Conservation (phyloP, 495 filamentous ascomycete genomes). For the Penicillium salamii region DNA sequence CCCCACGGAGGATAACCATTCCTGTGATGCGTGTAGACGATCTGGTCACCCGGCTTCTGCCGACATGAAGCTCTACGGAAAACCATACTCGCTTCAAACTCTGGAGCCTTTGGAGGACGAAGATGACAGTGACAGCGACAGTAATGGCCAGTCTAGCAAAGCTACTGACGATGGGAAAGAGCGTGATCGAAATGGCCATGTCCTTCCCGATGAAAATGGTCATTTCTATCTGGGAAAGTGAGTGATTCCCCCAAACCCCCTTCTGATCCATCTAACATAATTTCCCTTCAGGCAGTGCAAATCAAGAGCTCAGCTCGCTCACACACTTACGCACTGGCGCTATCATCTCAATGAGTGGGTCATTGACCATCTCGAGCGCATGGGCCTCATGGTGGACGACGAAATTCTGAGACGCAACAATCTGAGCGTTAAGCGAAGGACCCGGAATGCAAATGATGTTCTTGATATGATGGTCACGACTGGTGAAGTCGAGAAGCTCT, state of each 20-base stretch:
- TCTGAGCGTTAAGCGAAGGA: slow-evolving; percentile 50
- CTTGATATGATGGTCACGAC: slow-evolving; percentile 55
- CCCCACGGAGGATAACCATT: slow-evolving; percentile 36
- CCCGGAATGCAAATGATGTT: slow-evolving; percentile 53
- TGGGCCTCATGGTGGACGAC: slow-evolving; percentile 51
- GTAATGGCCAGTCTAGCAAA: slow-evolving; percentile 31
- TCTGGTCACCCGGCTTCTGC: slow-evolving; percentile 63
- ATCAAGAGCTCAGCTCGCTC: slow-evolving; percentile 64
- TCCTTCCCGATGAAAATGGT: slow-evolving; percentile 30
- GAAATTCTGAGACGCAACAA: slow-evolving; percentile 54
- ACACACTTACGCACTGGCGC: slow-evolving; percentile 73
- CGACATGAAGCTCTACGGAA: slow-evolving; percentile 60
- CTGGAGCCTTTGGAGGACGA: slow-evolving; percentile 63
- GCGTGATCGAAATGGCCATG: slow-evolving; percentile 32
- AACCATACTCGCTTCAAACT: slow-evolving; percentile 65
- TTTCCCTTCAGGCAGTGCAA: slow-evolving; percentile 54
- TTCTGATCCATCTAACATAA: not conserved
- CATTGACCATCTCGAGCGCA: slow-evolving; percentile 52
- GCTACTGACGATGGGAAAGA: slow-evolving; percentile 37
- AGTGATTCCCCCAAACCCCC: not conserved
- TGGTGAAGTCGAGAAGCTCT: slow-evolving; percentile 55
- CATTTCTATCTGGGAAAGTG: slow-evolving; percentile 47
- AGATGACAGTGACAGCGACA: slow-evolving; percentile 41
- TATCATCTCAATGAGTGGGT: slow-evolving; percentile 70
- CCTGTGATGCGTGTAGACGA: slow-evolving; percentile 78